Conservation (phyloP, 352 stramenopile species). For the Phytophthora syringae region DNA sequence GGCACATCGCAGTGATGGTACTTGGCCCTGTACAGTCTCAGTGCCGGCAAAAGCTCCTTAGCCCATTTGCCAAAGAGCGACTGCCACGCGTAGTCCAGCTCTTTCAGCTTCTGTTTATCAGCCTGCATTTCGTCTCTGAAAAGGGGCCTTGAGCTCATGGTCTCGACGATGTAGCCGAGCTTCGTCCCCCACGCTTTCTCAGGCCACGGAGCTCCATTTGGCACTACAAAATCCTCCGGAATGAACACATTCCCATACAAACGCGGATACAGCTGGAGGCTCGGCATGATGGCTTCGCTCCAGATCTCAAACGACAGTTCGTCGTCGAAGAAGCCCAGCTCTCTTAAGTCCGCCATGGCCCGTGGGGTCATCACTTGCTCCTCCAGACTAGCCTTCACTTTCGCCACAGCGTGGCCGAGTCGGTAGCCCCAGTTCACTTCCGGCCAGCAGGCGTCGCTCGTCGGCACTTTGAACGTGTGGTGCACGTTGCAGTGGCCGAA, state of each 20-base stretch:
- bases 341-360: slow-evolving; percentile 41
- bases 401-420: slow-evolving; percentile 74
- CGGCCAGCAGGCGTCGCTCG: slow-evolving; percentile 76
- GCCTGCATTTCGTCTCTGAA: slow-evolving; percentile 50
- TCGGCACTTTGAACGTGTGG: slow-evolving; percentile 89
- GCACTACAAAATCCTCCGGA: slow-evolving; percentile 61
- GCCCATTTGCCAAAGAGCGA: slow-evolving; percentile 66
- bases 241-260: slow-evolving; percentile 43
- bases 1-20: slow-evolving; percentile 92
- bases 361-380: slow-evolving; percentile 42
- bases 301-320: slow-evolving; percentile 39
- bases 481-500: slow-evolving; percentile 91
- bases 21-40: slow-evolving; percentile 82
- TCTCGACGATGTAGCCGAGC: slow-evolving; percentile 66
- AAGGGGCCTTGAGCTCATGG: slow-evolving; percentile 47
- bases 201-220: slow-evolving; percentile 56
- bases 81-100: slow-evolving; percentile 66
- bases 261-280: slow-evolving; percentile 45
- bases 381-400: slow-evolving; percentile 32
- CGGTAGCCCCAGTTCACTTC: slow-evolving; percentile 78
- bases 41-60: slow-evolving; percentile 63
- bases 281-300: slow-evolving; percentile 44
- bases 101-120: slow-evolving; percentile 48
- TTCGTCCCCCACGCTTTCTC: slow-evolving; percentile 37
- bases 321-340: slow-evolving; percentile 51